These are phyloP conservation scores for Aurantiochytrium sp. DNA, from an alignment of 108 stramenopile genomes.

Conservation along the genomic window DNA sequence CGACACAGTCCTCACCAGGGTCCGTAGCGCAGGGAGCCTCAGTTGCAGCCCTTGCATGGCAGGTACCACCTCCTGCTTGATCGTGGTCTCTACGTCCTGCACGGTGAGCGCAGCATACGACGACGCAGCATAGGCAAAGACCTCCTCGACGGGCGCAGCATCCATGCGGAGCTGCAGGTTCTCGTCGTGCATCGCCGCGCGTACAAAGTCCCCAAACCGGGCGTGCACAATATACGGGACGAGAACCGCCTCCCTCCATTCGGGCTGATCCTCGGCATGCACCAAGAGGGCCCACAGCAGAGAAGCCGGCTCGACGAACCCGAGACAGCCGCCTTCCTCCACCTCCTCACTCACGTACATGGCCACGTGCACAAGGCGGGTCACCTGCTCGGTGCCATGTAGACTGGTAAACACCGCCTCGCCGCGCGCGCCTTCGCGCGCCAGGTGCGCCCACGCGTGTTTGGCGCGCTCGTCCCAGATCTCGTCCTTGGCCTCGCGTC, in stretches of 20 bases:
- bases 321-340: background rate
- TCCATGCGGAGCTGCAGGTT: background rate
- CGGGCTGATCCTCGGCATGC: background rate
- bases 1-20: background rate
- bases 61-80: background rate
- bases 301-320: background rate
- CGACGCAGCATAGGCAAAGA: background rate
- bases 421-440: background rate
- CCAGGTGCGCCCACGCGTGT: background rate
- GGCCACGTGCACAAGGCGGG: background rate
- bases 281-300: background rate
- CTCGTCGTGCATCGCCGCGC: background rate
- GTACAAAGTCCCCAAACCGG: background rate
- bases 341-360: conserved; percentile 9
- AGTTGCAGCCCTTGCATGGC: background rate
- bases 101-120: background rate
- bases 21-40: background rate
- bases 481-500: background rate
- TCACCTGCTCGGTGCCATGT: background rate
- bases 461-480: background rate
- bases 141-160: background rate
- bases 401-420: background rate
- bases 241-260: background rate
- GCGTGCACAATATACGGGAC: conserved; percentile 20
- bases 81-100: background rate